A percentile compares a stretch with the other conserved stretches of the same genome.
These are phyloP conservation scores for Yamadazyma triangularis DNA, from an alignment of 1,139 yeast genomes.

Conservation along the genomic window DNA sequence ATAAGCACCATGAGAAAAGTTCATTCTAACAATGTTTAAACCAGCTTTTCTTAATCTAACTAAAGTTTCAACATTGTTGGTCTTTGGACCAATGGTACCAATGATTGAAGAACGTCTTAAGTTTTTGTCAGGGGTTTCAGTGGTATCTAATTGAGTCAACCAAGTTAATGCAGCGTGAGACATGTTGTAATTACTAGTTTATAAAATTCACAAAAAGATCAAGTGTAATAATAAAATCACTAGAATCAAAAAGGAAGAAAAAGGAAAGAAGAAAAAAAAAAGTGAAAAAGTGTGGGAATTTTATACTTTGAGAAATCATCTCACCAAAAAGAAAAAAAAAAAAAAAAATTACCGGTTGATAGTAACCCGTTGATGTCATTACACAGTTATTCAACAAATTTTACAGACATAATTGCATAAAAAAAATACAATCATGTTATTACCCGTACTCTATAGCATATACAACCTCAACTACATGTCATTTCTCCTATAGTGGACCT, in stretches of 20 bases:
- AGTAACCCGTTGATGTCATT: conserved; percentile 7
- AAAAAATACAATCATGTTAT: too few species aligned
- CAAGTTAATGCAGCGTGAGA: conserved; percentile 47
- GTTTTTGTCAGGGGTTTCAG: conserved; percentile 75
- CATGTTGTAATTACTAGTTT: conserved; percentile 14
- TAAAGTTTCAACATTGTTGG: conserved; percentile 82
- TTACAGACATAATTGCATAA: too few species aligned
- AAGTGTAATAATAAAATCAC: not conserved
- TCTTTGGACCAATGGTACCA: conserved; percentile 98
- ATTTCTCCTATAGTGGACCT: too few species aligned
- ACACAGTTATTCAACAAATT: too few species aligned
- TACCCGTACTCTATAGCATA: too few species aligned
- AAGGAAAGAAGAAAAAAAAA: not conserved
- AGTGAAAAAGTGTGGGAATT: not conserved
- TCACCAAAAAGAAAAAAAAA: not conserved
- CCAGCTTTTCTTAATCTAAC: conserved; percentile 94
- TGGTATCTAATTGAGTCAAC: conserved; percentile 79
- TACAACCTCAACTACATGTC: too few species aligned
- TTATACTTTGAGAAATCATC: not conserved
- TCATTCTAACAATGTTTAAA: conserved; percentile 95
- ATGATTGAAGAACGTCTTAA: conserved; percentile 94
- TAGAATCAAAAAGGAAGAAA: not conserved
- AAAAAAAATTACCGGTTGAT: conserved; percentile 6
- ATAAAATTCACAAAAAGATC: not conserved
- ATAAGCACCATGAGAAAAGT: conserved; percentile 96